Evolutionary conservation across 176 grass and related monocot genomes (phyloP).

Genomic region (Triticum monococcum): DNA sequence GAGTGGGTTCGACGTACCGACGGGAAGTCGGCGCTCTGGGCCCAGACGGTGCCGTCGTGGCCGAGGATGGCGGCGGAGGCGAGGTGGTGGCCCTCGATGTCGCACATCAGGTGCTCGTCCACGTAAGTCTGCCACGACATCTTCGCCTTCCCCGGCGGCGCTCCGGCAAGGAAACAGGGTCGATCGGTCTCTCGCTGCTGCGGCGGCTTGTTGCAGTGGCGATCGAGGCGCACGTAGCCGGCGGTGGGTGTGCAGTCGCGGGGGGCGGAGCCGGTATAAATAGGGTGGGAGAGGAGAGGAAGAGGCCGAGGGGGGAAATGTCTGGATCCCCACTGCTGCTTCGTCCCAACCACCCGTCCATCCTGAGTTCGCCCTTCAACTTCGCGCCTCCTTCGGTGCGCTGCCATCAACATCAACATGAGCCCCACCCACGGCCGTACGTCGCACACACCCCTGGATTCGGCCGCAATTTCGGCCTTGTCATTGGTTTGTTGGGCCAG

Average conservation of each 20-base stretch:
- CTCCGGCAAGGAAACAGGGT: background rate
- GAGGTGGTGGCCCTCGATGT: constrained; percentile 72
- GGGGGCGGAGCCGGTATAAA: constrained; percentile 4
- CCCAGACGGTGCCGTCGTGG: constrained; percentile 73
- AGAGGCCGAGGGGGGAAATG: background rate
- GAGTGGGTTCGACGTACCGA: background rate
- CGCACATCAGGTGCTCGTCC: constrained; percentile 89
- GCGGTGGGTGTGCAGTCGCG: background rate
- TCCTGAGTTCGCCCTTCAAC: constrained; percentile 38
- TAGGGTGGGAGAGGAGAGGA: constrained; percentile 1
- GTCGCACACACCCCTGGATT: background rate
- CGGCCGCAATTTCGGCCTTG: background rate
- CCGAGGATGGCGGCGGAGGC: constrained; percentile 76
- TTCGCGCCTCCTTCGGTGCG: constrained; percentile 37
- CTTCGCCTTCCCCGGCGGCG: background rate
- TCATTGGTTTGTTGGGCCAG: background rate
- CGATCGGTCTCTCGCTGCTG: background rate
- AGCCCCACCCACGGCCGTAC: background rate
- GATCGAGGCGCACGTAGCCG: background rate
- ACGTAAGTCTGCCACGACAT: constrained; percentile 91
- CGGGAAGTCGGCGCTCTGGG: constrained; percentile 57
- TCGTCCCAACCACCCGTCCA: constrained; percentile 31
- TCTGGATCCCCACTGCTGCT: background rate
- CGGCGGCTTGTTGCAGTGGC: background rate
- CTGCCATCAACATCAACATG: constrained; percentile 3